Evolutionary conservation across 2,329 filamentous ascomycete genomes (phyloP).

Genomic region (Pseudogymnoascus verrucosus): DNA sequence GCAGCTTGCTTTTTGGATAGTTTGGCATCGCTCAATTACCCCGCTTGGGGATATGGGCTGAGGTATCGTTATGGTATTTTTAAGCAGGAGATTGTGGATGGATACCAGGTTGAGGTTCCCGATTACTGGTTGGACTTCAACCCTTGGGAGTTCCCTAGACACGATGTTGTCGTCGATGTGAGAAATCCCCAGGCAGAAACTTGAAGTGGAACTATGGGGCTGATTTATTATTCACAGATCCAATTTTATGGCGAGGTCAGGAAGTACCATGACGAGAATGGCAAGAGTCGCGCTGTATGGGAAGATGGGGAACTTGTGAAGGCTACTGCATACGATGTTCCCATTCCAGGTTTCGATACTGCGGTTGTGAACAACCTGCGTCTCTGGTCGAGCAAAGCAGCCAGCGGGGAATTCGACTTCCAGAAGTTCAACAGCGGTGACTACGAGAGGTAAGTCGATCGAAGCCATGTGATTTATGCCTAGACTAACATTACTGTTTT

Average conservation of each 20-base stretch:
- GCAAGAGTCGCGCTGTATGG: constrained; percentile 71
- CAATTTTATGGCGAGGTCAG: constrained; percentile 88
- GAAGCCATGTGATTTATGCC: background rate
- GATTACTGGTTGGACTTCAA: constrained; percentile 99
- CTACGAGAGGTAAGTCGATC: constrained; percentile 53
- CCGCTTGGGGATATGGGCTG: constrained; percentile 94
- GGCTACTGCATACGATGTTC: constrained; percentile 88
- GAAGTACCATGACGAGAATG: constrained; percentile 66
- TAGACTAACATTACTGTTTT: background rate
- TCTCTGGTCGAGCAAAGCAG: constrained; percentile 95
- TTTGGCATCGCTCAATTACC: constrained; percentile 86
- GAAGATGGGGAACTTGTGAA: constrained; percentile 88
- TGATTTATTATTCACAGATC: constrained; percentile 38
- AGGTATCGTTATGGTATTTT: constrained; percentile 97
- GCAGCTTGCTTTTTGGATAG: constrained; percentile 97
- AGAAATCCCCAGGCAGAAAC: constrained; percentile 24
- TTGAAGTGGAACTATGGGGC: constrained; percentile 24
- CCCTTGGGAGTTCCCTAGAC: constrained; percentile 95
- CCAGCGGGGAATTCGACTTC: constrained; percentile 96
- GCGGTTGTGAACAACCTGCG: constrained; percentile 91
- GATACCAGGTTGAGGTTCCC: constrained; percentile 95
- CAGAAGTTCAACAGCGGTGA: constrained; percentile 99
- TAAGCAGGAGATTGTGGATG: constrained; percentile 98
- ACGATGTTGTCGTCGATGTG: constrained; percentile 87
- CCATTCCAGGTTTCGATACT: constrained; percentile 84